Percentiles rank a stretch among this genome's conserved stretches.
Conservation (phyloP, 805 yeast species). For the Saturnispora sanitii region DNA sequence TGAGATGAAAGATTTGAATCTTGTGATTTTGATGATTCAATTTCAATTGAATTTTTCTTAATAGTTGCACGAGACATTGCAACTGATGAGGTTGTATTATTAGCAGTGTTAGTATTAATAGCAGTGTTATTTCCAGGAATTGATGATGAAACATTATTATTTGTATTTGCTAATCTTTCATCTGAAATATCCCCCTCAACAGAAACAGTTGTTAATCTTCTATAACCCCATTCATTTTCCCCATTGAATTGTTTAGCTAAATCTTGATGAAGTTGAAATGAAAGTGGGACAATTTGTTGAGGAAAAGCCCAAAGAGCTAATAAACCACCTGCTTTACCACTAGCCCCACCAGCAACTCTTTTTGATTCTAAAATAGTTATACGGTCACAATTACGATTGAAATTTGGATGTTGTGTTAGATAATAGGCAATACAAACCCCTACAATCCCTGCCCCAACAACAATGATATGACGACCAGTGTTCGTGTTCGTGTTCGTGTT, state of each 20-base stretch:
- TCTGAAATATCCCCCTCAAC: slow-evolving; percentile 68
- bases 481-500: slow-evolving; percentile 14
- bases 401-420: slow-evolving; percentile 72
- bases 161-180: slow-evolving; percentile 9
- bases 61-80: slow-evolving; percentile 24
- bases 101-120: too few relatives aligned
- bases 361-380: slow-evolving; percentile 82
- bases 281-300: slow-evolving; percentile 80
- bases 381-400: slow-evolving; percentile 61
- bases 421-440: slow-evolving; percentile 94
- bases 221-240: slow-evolving; percentile 85
- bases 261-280: slow-evolving; percentile 78
- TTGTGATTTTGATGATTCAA: slow-evolving; percentile 17
- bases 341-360: slow-evolving; percentile 94
- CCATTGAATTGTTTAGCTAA: slow-evolving; percentile 73
- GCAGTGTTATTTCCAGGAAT: too few relatives aligned
- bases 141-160: not conserved
- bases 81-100: too few relatives aligned
- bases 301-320: slow-evolving; percentile 97
- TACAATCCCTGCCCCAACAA: slow-evolving; percentile 92
- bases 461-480: slow-evolving; percentile 66
- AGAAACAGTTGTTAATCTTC: slow-evolving; percentile 77
- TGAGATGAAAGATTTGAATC: slow-evolving; percentile 12
- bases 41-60: slow-evolving; percentile 28
- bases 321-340: slow-evolving; percentile 95